A percentile compares a stretch with the other conserved stretches of the same genome.
Evolutionary conservation across 768 basidiomycete genomes (phyloP).

Genomic region (Roridomyces roridus): DNA sequence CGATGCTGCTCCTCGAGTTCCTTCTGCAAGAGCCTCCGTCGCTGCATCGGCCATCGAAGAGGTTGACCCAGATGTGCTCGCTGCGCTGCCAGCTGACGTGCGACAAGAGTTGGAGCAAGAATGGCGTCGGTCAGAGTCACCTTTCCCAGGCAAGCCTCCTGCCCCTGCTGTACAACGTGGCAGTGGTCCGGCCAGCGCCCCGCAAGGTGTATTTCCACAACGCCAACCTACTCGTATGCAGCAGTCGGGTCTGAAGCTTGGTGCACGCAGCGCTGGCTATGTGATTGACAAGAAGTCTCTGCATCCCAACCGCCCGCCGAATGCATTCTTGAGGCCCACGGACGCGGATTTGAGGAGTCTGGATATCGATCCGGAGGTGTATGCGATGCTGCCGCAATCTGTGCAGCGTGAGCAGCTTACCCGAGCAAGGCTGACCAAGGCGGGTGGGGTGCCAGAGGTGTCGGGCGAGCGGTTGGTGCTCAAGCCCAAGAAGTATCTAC

Average conservation of each 20-base stretch:
- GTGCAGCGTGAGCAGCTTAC: constrained; percentile 79
- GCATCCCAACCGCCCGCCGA: constrained; percentile 13
- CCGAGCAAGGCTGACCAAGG: constrained; percentile 57
- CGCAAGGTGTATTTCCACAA: constrained; percentile 38
- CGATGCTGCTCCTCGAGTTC: constrained; percentile 33
- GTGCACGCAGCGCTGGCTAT: constrained; percentile 7
- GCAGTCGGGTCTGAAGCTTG: constrained; percentile 3
- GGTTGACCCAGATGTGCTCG: constrained; percentile 72
- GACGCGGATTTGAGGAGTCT: constrained; percentile 66
- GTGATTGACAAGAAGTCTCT: constrained; percentile 30
- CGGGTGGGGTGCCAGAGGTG: constrained; percentile 47
- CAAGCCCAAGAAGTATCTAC: constrained; percentile 53
- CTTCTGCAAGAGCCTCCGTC: background rate
- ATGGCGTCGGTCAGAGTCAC: constrained; percentile 66
- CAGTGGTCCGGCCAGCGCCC: constrained; percentile 1
- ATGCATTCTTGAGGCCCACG: constrained; percentile 39
- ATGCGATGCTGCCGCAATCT: constrained; percentile 63
- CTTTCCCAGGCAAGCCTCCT: constrained; percentile 36
- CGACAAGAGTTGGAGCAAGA: constrained; percentile 71
- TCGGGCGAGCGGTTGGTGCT: constrained; percentile 56
- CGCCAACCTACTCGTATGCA: constrained; percentile 33
- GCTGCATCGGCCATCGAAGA: constrained; percentile 72
- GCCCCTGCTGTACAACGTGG: constrained; percentile 18
- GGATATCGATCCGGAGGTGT: constrained; percentile 78
- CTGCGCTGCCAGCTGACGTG: constrained; percentile 73